Evolutionary conservation across 352 stramenopile species (phyloP).

Genomic region (Phytophthora colocasiae): DNA sequence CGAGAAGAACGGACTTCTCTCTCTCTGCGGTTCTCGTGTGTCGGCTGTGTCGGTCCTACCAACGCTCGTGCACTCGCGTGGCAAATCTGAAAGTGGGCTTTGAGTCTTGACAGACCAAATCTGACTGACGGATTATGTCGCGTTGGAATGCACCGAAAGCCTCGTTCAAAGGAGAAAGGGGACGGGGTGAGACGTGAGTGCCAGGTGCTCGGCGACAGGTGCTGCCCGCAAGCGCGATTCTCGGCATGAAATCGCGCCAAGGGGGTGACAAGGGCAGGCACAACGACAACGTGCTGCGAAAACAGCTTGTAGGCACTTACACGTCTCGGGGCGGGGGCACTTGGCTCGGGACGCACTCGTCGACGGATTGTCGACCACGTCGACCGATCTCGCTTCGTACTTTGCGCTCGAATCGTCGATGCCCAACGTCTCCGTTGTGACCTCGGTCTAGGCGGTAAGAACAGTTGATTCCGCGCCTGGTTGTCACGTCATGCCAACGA

Average conservation of each 20-base stretch:
- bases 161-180: slow-evolving; percentile 15
- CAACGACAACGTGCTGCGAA: slow-evolving; percentile 29
- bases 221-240: slow-evolving; percentile 24
- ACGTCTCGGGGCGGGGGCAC: slow-evolving; percentile 34
- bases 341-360: slow-evolving; percentile 14
- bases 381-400: background rate
- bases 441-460: background rate
- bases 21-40: slow-evolving; percentile 27
- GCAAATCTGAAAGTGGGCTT: slow-evolving; percentile 17
- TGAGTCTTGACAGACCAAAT: slow-evolving; percentile 21
- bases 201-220: slow-evolving; percentile 30
- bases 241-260: no score
- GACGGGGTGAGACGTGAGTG: slow-evolving; percentile 22
- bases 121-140: slow-evolving; percentile 31
- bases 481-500: slow-evolving; percentile 2
- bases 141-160: slow-evolving; percentile 34
- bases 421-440: background rate
- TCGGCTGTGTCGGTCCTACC: slow-evolving; percentile 5
- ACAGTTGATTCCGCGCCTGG: slow-evolving; percentile 1
- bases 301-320: slow-evolving; percentile 41
- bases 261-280: slow-evolving; percentile 15
- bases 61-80: slow-evolving; percentile 16
- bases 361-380: slow-evolving; percentile 23
- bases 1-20: slow-evolving; percentile 26
- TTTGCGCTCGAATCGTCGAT: slow-evolving; percentile 8